phyloP scores from a whole-genome alignment of 163 green algal species.

The Scenedesmus sp. region DNA sequence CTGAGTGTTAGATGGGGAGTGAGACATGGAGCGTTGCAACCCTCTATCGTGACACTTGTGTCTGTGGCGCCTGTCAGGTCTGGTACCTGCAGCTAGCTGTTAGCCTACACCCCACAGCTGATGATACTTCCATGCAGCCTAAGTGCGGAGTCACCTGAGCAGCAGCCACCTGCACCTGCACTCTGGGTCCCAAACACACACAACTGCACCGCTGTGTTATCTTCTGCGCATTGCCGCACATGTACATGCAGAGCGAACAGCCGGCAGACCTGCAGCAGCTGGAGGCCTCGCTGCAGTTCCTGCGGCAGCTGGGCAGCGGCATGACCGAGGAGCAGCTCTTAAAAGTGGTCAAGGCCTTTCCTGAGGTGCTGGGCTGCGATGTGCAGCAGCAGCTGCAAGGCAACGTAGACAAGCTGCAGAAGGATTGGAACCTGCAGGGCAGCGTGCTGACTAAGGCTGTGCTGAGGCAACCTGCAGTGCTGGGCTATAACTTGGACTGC shows the following conservation, averaged over 20 bases:
- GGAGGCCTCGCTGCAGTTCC: conserved; percentile 4
- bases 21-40: no score
- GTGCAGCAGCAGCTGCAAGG: conserved; percentile 60
- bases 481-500: conserved; percentile 80
- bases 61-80: no score
- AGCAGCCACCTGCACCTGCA: not conserved
- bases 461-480: conserved; percentile 62
- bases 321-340: conserved; percentile 48
- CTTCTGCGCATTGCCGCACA: not conserved
- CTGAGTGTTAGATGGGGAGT: no score
- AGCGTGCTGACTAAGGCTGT: conserved; percentile 60
- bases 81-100: not conserved
- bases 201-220: not conserved
- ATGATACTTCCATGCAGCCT: not conserved
- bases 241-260: conserved; percentile 57
- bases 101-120: not conserved
- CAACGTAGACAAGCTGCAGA: conserved; percentile 67
- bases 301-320: conserved; percentile 20
- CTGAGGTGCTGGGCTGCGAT: conserved; percentile 69
- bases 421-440: conserved; percentile 68
- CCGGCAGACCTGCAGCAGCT: conserved; percentile 56
- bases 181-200: not conserved
- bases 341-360: conserved; percentile 63
- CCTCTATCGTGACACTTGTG: no score
- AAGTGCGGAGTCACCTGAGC: not conserved